These are phyloP conservation scores for Cryphonectria nitschkei DNA, from an alignment of 2,329 filamentous ascomycete genomes.

Conservation along the genomic window DNA sequence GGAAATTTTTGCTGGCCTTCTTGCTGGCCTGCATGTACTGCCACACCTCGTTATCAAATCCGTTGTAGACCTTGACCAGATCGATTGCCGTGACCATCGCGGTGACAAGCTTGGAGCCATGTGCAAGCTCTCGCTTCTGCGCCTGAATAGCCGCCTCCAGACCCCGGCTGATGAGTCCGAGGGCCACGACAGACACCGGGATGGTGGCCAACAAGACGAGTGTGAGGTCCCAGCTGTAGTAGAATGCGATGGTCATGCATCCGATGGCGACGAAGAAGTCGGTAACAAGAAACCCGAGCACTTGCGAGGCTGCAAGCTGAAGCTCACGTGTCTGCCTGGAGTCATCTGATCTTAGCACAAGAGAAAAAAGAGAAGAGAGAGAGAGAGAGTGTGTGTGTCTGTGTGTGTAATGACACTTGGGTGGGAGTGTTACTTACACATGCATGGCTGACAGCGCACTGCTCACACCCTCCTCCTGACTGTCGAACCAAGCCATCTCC, in stretches of 20 bases:
- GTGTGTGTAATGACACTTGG: no score
- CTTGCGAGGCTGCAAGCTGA: constrained; percentile 78
- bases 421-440: constrained; percentile 57
- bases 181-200: constrained; percentile 65
- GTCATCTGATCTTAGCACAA: neutral
- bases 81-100: constrained; percentile 77
- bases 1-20: constrained; percentile 64
- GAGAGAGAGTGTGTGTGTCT: no score
- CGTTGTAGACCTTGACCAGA: constrained; percentile 84
- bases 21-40: constrained; percentile 65
- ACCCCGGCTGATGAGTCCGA: constrained; percentile 62
- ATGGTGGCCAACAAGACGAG: constrained; percentile 76
- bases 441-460: constrained; percentile 74
- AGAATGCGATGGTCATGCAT: constrained; percentile 73
- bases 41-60: constrained; percentile 68
- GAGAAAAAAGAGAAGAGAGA: no score
- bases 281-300: constrained; percentile 71
- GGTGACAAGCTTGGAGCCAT: constrained; percentile 72
- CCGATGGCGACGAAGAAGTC: constrained; percentile 66
- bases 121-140: constrained; percentile 69
- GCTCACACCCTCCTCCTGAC: constrained; percentile 69
- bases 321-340: constrained; percentile 81
- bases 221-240: constrained; percentile 82
- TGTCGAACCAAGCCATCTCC: constrained; percentile 83
- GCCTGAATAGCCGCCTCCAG: constrained; percentile 68